These are phyloP conservation scores for Aspergillus baeticus DNA, from an alignment of 495 filamentous ascomycete species.

Conservation along the genomic window DNA sequence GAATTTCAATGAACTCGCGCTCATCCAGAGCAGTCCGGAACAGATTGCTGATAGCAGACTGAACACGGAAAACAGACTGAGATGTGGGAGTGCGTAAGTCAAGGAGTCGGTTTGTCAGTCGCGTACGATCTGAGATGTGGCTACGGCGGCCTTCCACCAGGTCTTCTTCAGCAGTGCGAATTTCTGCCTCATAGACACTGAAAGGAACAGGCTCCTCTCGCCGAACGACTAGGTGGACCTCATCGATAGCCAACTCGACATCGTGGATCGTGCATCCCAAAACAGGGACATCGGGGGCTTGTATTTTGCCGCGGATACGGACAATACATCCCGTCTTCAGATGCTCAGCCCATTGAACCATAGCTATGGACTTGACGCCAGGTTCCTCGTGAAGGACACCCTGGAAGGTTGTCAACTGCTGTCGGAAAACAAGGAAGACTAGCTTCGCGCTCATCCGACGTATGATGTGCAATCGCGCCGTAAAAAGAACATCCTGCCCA, in stretches of 20 bases:
- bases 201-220: constrained; percentile 61
- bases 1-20: constrained; percentile 80
- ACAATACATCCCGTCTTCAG: constrained; percentile 67
- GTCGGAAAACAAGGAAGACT: constrained; percentile 83
- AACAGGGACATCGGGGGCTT: constrained; percentile 58
- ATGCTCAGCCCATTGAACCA: constrained; percentile 67
- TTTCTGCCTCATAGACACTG: constrained; percentile 63
- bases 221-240: constrained; percentile 53
- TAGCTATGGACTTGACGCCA: constrained; percentile 55
- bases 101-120: constrained; percentile 79
- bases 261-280: constrained; percentile 57
- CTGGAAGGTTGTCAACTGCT: constrained; percentile 76
- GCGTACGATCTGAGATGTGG: constrained; percentile 69
- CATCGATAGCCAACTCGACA: constrained; percentile 47
- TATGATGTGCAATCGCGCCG: constrained; percentile 80
- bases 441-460: constrained; percentile 86
- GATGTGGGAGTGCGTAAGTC: constrained; percentile 84
- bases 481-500: constrained; percentile 69
- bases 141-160: constrained; percentile 43
- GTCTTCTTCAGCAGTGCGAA: constrained; percentile 46
- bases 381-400: constrained; percentile 61
- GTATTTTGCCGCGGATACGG: constrained; percentile 61
- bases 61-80: constrained; percentile 81
- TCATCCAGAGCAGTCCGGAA: constrained; percentile 74
- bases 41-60: constrained; percentile 69